Percentiles rank a stretch among this genome's conserved stretches.
These are phyloP conservation scores for Torulaspora quercuum DNA, from an alignment of 805 yeast genomes.

Conservation along the genomic window DNA sequence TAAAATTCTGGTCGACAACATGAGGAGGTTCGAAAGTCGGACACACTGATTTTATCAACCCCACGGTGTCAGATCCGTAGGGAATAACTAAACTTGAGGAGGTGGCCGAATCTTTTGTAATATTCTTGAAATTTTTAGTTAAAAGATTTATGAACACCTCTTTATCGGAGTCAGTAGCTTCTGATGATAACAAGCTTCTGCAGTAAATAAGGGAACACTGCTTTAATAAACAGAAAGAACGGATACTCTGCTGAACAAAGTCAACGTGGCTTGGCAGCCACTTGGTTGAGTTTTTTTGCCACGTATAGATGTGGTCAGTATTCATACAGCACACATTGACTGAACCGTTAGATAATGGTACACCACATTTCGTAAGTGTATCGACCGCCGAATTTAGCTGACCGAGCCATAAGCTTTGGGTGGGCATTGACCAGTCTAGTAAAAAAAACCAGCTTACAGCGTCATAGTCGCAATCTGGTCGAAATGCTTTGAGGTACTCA, in stretches of 20 bases:
- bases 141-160: constrained; percentile 4
- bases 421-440: constrained; percentile 25
- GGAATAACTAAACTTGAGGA: constrained; percentile 41
- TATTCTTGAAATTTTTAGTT: constrained; percentile 5
- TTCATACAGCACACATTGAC: constrained; percentile 19
- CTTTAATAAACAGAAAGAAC: constrained; percentile 22
- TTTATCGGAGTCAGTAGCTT: not conserved
- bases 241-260: constrained; percentile 25
- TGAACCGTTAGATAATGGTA: constrained; percentile 7
- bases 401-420: constrained; percentile 25
- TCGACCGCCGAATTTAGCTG: constrained; percentile 12
- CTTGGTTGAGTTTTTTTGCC: constrained; percentile 18
- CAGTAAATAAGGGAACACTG: constrained; percentile 16
- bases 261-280: constrained; percentile 30
- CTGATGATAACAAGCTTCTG: constrained; percentile 6
- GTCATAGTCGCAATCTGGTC: not conserved
- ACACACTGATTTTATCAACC: constrained; percentile 44
- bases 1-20: constrained; percentile 10
- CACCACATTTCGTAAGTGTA: constrained; percentile 1
- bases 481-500: constrained; percentile 7
- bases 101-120: constrained; percentile 16
- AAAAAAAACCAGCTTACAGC: constrained; percentile 16
- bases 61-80: constrained; percentile 49
- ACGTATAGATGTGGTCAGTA: constrained; percentile 17
- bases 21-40: constrained; percentile 35